Evolutionary conservation across 179 eudicot genomes (phyloP).

Genomic region (Vitellaria paradoxa): DNA sequence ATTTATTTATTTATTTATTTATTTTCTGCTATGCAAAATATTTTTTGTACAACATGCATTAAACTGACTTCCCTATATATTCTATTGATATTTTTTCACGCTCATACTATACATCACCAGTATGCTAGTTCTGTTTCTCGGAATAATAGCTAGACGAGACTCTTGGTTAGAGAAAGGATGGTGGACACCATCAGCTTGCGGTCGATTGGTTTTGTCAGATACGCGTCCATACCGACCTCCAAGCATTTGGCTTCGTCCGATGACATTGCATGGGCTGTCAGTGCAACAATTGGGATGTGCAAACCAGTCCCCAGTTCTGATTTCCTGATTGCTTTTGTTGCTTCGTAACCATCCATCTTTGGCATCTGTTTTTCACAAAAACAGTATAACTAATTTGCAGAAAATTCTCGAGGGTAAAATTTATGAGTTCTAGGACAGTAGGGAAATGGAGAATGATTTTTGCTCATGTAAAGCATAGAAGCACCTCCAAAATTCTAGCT

Average conservation of each 20-base stretch:
- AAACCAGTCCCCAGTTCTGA: constrained; percentile 46
- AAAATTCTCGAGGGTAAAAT: neutral
- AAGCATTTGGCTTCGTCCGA: constrained; percentile 93
- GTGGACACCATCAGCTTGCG: constrained; percentile 79
- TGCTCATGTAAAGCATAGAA: neutral
- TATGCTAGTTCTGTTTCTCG: constrained; percentile 4
- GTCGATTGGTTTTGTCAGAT: constrained; percentile 83
- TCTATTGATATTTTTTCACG: neutral
- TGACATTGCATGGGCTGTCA: constrained; percentile 96
- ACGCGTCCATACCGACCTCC: constrained; percentile 94
- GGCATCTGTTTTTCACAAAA: constrained; percentile 63
- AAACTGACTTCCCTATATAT: neutral
- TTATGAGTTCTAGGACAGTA: neutral
- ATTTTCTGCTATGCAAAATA: neutral
- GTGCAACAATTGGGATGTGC: constrained; percentile 89
- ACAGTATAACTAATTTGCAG: constrained; percentile 8
- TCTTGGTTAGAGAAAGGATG: constrained; percentile 60
- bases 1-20: no score
- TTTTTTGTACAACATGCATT: neutral
- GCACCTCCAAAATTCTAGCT: constrained; percentile 1
- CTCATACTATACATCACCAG: neutral
- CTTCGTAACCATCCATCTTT: constrained; percentile 98
- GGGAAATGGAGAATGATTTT: no score
- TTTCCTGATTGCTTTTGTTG: constrained; percentile 82
- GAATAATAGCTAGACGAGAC: neutral